Evolutionary conservation across 75 land plant genomes (phyloP).

Genomic region (Adiantum capillusveneris): DNA sequence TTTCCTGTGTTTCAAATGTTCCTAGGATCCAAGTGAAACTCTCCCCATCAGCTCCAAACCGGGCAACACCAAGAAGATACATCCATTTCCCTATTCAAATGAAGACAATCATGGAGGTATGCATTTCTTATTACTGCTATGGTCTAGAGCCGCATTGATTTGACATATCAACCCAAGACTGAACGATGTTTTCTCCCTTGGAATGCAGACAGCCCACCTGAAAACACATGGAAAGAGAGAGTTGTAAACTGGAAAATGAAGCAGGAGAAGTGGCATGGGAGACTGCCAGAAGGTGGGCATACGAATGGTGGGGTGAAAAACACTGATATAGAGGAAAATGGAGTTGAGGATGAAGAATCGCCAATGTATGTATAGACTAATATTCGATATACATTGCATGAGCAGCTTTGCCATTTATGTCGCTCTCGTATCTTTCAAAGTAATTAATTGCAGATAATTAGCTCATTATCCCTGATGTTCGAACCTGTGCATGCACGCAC

Average conservation of each 20-base stretch:
- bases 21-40: not conserved
- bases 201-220: not conserved
- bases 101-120: no score
- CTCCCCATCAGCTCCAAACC: not conserved
- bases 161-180: no score
- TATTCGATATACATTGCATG: no score
- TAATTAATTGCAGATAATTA: not conserved
- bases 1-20: not conserved
- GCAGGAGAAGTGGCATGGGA: not conserved
- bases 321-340: not conserved
- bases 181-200: not conserved
- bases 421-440: not conserved
- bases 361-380: not conserved
- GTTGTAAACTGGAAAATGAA: slow-evolving; percentile 62
- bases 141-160: no score
- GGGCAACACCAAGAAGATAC: not conserved
- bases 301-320: not conserved
- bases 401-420: not conserved
- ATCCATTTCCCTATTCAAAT: slow-evolving; percentile 1
- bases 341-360: not conserved
- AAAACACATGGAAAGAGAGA: slow-evolving; percentile 79
- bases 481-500: not conserved
- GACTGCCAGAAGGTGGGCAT: not conserved
- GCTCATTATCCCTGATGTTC: not conserved
- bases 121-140: no score